These are phyloP conservation scores for Cercospora sesami DNA, from an alignment of 2,329 filamentous ascomycete genomes.

Conservation along the genomic window DNA sequence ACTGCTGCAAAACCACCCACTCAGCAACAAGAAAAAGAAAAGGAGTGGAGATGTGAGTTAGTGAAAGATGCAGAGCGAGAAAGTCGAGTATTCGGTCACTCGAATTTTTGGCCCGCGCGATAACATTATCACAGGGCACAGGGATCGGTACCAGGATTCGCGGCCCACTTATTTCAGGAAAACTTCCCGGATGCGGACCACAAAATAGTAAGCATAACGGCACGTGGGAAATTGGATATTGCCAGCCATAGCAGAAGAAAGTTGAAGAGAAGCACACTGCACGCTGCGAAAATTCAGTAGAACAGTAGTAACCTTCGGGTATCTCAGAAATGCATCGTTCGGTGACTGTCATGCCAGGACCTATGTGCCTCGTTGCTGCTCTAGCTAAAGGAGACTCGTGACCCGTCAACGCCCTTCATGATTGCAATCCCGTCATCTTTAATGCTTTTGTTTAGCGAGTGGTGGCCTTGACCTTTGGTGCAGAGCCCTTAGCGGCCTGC, in stretches of 20 bases:
- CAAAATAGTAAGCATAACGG: not conserved
- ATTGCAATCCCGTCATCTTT: slow-evolving; percentile 3
- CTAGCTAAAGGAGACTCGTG: slow-evolving; percentile 18
- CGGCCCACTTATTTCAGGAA: not conserved
- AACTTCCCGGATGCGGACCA: not conserved
- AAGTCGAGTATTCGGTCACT: not conserved
- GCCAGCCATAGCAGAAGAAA: not conserved
- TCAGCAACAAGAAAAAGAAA: not conserved
- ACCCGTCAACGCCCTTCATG: slow-evolving; percentile 16
- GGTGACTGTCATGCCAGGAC: slow-evolving; percentile 21
- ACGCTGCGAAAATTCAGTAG: not conserved
- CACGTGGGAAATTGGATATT: slow-evolving; percentile 1
- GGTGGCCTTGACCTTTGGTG: slow-evolving; percentile 79
- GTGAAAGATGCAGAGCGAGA: not conserved
- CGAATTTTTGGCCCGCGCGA: not conserved
- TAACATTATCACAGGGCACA: not conserved
- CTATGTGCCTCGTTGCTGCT: slow-evolving; percentile 17
- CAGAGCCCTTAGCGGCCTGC: slow-evolving; percentile 92
- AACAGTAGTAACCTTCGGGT: not conserved
- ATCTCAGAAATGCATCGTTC: slow-evolving; percentile 18
- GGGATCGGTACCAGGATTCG: slow-evolving; percentile 1
- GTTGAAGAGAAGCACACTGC: not conserved
- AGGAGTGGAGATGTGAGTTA: slow-evolving; percentile 5
- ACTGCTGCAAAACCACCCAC: not conserved
- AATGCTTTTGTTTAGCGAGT: slow-evolving; percentile 65